Conservation (phyloP, 441 rosid species). For the Gossypium armourianum region DNA sequence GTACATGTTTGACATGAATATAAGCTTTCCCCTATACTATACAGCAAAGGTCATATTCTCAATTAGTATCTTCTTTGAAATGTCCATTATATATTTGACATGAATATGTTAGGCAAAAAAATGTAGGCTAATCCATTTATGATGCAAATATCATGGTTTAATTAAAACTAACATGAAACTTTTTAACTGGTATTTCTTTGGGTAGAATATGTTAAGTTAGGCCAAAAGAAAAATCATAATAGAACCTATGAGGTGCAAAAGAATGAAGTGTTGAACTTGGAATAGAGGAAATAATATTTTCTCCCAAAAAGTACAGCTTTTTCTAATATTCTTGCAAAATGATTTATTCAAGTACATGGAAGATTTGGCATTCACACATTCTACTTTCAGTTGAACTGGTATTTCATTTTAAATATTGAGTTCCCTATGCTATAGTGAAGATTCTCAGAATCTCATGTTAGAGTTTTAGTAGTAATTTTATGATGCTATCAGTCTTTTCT, state of each 20-base stretch:
- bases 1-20: neutral
- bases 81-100: neutral
- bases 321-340: neutral
- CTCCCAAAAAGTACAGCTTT: neutral
- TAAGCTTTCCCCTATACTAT: neutral
- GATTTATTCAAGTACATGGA: neutral
- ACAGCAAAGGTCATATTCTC: neutral
- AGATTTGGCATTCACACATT: neutral
- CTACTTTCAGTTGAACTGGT: neutral
- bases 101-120: neutral
- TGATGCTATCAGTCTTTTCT: neutral
- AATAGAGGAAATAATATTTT: neutral
- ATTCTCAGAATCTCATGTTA: neutral
- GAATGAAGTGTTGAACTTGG: neutral
- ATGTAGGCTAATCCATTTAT: slow-evolving; percentile 3
- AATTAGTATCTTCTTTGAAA: neutral
- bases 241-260: neutral
- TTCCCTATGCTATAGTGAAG: neutral
- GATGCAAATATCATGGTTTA: neutral
- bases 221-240: neutral
- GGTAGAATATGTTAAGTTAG: neutral
- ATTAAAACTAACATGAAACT: neutral
- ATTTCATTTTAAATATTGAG: neutral
- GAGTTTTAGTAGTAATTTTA: neutral
- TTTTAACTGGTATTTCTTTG: neutral